Evolutionary conservation across 225 moss, liverwort and hornwort genomes (phyloP).

Genomic region (Polytrichum commune): DNA sequence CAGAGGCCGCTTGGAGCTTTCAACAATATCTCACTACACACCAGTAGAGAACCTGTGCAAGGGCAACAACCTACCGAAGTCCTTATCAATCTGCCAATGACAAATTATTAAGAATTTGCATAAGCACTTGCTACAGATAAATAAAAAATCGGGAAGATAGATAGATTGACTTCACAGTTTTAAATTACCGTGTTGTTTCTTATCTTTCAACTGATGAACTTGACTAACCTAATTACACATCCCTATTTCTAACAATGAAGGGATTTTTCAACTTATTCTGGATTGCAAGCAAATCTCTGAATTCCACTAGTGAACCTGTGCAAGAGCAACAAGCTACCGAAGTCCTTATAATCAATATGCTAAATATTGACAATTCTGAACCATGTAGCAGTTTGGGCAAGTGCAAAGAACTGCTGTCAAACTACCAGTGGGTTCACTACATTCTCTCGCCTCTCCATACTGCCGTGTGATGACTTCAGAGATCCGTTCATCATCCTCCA

Average conservation of each 20-base stretch:
- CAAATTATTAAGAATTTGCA: no score
- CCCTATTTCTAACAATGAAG: neutral
- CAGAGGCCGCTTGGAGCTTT: conserved; percentile 13
- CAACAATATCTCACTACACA: no score
- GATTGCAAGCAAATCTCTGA: neutral
- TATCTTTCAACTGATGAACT: neutral
- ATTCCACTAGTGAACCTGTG: neutral
- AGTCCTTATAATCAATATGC: no score
- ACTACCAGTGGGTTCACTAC: conserved; percentile 12
- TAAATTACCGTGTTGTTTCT: neutral
- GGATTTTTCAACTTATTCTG: neutral
- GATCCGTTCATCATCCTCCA: conserved; percentile 30
- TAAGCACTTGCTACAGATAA: no score
- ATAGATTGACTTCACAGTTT: neutral
- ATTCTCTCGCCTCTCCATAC: conserved; percentile 30
- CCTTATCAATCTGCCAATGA: no score
- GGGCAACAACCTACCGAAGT: no score
- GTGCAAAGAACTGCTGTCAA: neutral
- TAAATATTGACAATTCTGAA: no score
- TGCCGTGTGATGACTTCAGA: conserved; percentile 26
- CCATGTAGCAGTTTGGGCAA: neutral
- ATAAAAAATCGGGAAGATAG: no score
- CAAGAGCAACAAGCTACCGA: no score
- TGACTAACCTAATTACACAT: no score
- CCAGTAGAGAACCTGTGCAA: neutral